These are phyloP conservation scores for Grammothele lineata DNA, from an alignment of 768 basidiomycete genomes.

Conservation along the genomic window DNA sequence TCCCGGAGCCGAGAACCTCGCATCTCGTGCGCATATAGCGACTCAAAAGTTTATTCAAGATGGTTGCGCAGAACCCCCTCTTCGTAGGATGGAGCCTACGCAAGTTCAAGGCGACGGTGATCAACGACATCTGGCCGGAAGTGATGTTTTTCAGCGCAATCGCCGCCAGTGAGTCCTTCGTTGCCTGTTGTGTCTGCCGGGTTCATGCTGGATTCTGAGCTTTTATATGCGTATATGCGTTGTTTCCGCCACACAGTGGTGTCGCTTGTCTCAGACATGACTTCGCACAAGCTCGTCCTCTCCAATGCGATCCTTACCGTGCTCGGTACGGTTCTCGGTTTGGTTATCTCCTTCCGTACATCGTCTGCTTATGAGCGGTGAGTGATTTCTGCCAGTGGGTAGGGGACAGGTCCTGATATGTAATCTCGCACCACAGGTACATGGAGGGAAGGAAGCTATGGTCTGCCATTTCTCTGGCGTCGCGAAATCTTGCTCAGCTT, in stretches of 20 bases:
- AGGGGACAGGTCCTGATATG: too few relatives aligned
- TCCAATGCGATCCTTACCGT: constrained; percentile 59
- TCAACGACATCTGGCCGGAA: constrained; percentile 66
- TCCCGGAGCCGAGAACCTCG: too few relatives aligned
- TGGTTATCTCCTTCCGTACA: constrained; percentile 70
- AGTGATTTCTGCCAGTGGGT: too few relatives aligned
- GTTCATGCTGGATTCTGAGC: too few relatives aligned
- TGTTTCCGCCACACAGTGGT: constrained; percentile 44
- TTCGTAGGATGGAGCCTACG: constrained; percentile 47
- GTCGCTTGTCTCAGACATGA: constrained; percentile 46
- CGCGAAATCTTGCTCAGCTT: constrained; percentile 55
- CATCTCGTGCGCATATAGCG: too few relatives aligned
- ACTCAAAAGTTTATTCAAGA: neutral
- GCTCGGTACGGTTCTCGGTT: constrained; percentile 68
- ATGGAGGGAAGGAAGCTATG: constrained; percentile 71
- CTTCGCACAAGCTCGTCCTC: constrained; percentile 43
- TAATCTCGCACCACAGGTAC: constrained; percentile 40
- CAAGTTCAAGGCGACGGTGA: constrained; percentile 53
- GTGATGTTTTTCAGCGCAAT: constrained; percentile 56
- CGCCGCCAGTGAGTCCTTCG: constrained; percentile 43
- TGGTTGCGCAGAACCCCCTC: constrained; percentile 41
- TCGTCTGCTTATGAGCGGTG: constrained; percentile 68
- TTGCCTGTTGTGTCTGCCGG: constrained; percentile 20
- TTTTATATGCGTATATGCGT: neutral
- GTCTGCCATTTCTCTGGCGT: constrained; percentile 54